Evolutionary conservation across 208 protist genomes (phyloP), one percentile per base, ranked within the genome.

Genomic region (Acanthamoeba polyphaga): DNA sequence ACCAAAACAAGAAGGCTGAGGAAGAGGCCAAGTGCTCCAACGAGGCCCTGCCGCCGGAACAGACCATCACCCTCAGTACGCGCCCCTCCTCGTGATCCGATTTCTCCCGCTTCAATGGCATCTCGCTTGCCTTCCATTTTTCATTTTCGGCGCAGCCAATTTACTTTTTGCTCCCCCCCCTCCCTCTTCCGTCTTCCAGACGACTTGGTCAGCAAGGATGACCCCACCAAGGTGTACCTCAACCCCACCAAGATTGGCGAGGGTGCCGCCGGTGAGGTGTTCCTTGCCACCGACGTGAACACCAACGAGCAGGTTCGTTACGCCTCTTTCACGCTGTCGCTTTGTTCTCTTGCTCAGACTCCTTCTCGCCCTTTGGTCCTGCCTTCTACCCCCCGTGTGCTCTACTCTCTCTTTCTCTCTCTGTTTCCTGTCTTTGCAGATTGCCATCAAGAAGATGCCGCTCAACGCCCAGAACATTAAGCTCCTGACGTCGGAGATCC

Each of bases 401-500:
- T n/a, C n/a, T n/a, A n/a, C n/a, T n/a, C n/a, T n/a, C n/a, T n/a
- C n/a, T n/a, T n/a, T n/a, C n/a, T n/a, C n/a, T n/a, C n/a, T 22
- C 24, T 38, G 51, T 6, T 87, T 27, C 19, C 0, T 51, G 4
- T 87, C 38, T 58, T 34, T 43, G 15, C 84, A 90, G 84, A 62
- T 70, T 49, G 88, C 88, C n/a, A 93, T 93, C 88, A 94, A 94
- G 72, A 80, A 94, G 72, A 94, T 94, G 91, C 49, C 64, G 10
- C 91, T 94, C 53, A 94, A 94, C 53, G 91, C 64, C 13, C 70
- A 94, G 15, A 97, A 97, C 38, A 95, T 95, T 32, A 97, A 98
- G 64, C 92, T 98, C 1, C 90, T 98, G 13, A 95, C 95, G 9
- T 97, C 95, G n/a, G 97, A 98, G 85, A 98, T 98, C 76, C 58